These are phyloP conservation scores for Ploettnerulaceae sp. DNA, from an alignment of 2,329 filamentous ascomycete genomes.

Conservation along the genomic window DNA sequence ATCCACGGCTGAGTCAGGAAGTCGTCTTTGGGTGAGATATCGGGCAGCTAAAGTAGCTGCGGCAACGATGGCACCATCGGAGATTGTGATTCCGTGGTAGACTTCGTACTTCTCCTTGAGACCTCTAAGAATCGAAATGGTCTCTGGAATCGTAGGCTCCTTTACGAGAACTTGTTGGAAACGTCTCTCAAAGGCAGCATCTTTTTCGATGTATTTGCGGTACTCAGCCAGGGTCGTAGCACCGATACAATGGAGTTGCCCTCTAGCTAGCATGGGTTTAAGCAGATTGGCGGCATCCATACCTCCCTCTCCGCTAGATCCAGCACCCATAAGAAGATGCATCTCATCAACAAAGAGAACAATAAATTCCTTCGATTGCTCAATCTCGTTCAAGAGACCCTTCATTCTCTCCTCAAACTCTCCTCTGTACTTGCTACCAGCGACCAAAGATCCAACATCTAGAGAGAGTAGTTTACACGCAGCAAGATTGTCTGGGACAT, in stretches of 20 bases:
- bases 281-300: slow-evolving; percentile 98
- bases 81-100: slow-evolving; percentile 95
- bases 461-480: slow-evolving; percentile 91
- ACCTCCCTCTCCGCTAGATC: slow-evolving; percentile 87
- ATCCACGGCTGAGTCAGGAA: slow-evolving; percentile 96
- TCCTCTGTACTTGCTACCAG: slow-evolving; percentile 96
- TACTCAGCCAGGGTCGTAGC: slow-evolving; percentile 94
- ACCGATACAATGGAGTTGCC: slow-evolving; percentile 95
- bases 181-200: slow-evolving; percentile 93
- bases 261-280: slow-evolving; percentile 96
- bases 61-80: slow-evolving; percentile 87
- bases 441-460: slow-evolving; percentile 90
- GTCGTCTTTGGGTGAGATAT: slow-evolving; percentile 83
- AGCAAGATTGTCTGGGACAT: slow-evolving; percentile 92
- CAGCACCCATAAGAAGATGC: slow-evolving; percentile 96
- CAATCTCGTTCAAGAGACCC: slow-evolving; percentile 94
- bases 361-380: slow-evolving; percentile 92
- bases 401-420: slow-evolving; percentile 99
- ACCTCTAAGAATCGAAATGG: slow-evolving; percentile 95
- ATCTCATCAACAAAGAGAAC: slow-evolving; percentile 99
- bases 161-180: slow-evolving; percentile 99
- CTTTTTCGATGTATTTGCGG: slow-evolving; percentile 98
- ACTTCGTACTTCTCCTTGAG: slow-evolving; percentile 98
- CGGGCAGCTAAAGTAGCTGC: slow-evolving; percentile 87
- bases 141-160: slow-evolving; percentile 83